Base-by-base conservation (phyloP, 2,329 filamentous ascomycete species). In the Phaeosphaeriaceae sp. region DNA sequence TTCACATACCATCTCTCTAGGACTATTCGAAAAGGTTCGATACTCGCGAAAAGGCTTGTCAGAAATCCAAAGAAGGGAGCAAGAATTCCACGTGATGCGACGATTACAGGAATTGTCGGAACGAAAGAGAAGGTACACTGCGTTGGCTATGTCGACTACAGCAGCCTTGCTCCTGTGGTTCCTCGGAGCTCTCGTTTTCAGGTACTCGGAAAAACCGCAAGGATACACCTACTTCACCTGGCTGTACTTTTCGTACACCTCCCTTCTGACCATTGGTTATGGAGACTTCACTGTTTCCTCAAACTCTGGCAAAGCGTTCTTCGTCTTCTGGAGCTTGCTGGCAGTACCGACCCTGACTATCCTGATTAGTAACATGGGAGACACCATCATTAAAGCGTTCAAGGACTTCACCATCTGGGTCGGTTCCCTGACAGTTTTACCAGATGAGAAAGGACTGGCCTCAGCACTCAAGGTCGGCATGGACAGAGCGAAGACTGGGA, bases 321-420 rank as follows among this genome's bases (percentile, higher is more conserved):
- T 86, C 65, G 83, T 87, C 1, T 81, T 86, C 59, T 87, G 85
- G 85, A 83, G 82, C 15, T 69, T 86, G 5, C 73, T 86, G 9
- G 84, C 84, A 0, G 79, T 86, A 0, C 84, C 85, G 0, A 83
- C 83, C 0, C 76, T 87, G 48, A 86, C 85, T 0, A 83, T 85
- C 23, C 75, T 85, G 32, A 85, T 84, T 64, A 82, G 77, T 55
- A 82, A 85, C 58, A 84, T 86, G 82, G 82, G 83, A 15, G 82
- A 84, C 58, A 85, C 84, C 0, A 81, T 85, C 10, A 82, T 87
- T 59, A 84, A 84, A 59, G 75, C 77, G 9, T 81, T 88, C 71
- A 81, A 82, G 22, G 83, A 87, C 49, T 57, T 83, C n/a, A 86
- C 84, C 0, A 81, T 85, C n/a, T 86, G 82, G 78, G 60, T 86